Base-by-base conservation (phyloP, 495 filamentous ascomycete genomes). In the Talaromyces borbonicus region DNA sequence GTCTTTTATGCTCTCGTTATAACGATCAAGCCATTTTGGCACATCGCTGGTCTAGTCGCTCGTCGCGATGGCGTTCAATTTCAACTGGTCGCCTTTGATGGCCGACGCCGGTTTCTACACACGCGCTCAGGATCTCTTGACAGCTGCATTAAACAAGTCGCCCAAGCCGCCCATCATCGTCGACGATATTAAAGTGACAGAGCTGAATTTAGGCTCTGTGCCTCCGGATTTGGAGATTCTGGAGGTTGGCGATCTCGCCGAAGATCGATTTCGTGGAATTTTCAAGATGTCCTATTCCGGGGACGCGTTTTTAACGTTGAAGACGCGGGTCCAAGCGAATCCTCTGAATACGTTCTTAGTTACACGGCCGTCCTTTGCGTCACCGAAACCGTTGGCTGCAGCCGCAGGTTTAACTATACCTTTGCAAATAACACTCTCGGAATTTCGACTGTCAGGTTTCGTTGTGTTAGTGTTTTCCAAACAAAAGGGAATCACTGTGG, bases 61-160 rank as follows among this genome's bases (percentile, higher is more conserved):
- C 58, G 27, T 56, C 49, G 60, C 54, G 53, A 98, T 98, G 92
- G 90, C 92, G 51, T 98, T 98, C 81, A 96, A 95, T 74, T 97
- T 98, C 86, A 98, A 97, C 88, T 98, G 92, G 92, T 95, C 89
- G 76, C 92, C 92, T 59, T 78, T 98, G 54, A 89, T 90, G 66
- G 90, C 90, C 54, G 87, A 95, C 72, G 88, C 87, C 60, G 65
- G 68, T 48, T 93, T 93, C 69, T 93, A 93, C 65, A 78, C 81
- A 56, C 80, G 88, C 56, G 92, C 92, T 41, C 85, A 90, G 60
- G 90, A 95, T 54, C 85, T 97, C 57, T 77, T 98, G 38, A 98
- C 92, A 19, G 81, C 84, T 33, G 93, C 92, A 23, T 74, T 98
- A 53, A 98, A 98, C 75, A 97, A 97, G 66, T 94, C 87, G 25